A percentile compares a stretch with the other conserved stretches of the same genome.
Conservation (phyloP, 2,329 filamentous ascomycete species). For the Talaromyces sp. region DNA sequence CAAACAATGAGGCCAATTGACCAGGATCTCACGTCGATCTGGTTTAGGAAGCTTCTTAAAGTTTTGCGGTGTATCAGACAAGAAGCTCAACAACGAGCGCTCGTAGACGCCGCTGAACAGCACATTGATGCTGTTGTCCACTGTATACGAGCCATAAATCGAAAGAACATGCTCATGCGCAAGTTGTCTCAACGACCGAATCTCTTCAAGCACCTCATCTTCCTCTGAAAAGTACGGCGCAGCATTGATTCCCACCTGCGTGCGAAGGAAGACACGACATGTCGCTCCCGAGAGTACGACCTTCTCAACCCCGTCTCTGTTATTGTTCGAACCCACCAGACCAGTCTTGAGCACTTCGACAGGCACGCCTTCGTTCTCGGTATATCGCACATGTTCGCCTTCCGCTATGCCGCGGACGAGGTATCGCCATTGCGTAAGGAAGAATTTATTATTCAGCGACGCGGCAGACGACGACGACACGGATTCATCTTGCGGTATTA, state of each 20-base stretch:
- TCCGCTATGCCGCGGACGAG: conserved; percentile 56
- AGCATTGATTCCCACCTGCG: conserved; percentile 39
- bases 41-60: conserved; percentile 46
- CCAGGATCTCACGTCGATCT: conserved; percentile 41
- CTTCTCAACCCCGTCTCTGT: conserved; percentile 38
- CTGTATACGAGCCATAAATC: conserved; percentile 46
- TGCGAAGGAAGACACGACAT: conserved; percentile 39
- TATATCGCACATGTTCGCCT: conserved; percentile 59
- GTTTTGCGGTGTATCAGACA: conserved; percentile 42
- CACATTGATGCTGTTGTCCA: conserved; percentile 43
- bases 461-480: conserved; percentile 21
- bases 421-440: conserved; percentile 60
- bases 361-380: conserved; percentile 59
- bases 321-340: conserved; percentile 29
- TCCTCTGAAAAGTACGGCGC: conserved; percentile 40
- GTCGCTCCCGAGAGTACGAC: conserved; percentile 40
- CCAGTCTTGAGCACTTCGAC: conserved; percentile 45
- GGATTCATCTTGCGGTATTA: conserved; percentile 50
- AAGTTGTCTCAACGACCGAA: conserved; percentile 39
- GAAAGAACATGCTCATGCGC: conserved; percentile 47
- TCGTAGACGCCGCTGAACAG: conserved; percentile 45
- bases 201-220: conserved; percentile 42
- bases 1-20: conserved; percentile 52
- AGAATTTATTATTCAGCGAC: conserved; percentile 56
- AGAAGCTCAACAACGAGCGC: conserved; percentile 43